phyloP scores from a whole-genome alignment of 2,329 filamentous ascomycete species.

The Colletotrichum destructivum region DNA sequence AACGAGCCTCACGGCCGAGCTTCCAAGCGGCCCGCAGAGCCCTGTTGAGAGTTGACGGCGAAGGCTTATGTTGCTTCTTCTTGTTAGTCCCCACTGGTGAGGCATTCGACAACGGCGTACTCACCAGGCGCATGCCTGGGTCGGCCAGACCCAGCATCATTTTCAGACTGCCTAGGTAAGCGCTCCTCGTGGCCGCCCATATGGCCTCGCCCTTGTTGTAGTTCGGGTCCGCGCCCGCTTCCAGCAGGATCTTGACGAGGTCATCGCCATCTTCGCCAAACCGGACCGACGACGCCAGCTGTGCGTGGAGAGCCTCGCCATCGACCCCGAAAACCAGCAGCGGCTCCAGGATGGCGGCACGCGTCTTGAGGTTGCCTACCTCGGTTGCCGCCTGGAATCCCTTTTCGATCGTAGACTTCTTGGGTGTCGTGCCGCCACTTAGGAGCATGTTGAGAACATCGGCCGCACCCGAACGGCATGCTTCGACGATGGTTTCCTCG shows the following conservation, averaged over 20 bases:
- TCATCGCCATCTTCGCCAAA: conserved; percentile 65
- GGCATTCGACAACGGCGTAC: conserved; percentile 34
- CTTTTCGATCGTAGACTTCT: conserved; percentile 60
- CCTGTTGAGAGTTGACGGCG: conserved; percentile 62
- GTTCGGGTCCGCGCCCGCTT: conserved; percentile 64
- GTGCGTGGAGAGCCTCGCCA: conserved; percentile 66
- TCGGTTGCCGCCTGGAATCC: conserved; percentile 71
- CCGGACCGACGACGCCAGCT: conserved; percentile 67
- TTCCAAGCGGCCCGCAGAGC: conserved; percentile 70
- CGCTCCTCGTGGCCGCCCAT: conserved; percentile 67
- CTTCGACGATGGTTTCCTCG: conserved; percentile 69
- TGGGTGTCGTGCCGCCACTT: conserved; percentile 55
- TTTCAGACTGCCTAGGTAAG: conserved; percentile 65
- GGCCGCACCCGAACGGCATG: conserved; percentile 65
- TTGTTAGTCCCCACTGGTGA: conserved; percentile 23
- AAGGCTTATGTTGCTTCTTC: conserved; percentile 59
- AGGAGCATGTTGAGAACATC: conserved; percentile 67
- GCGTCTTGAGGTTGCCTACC: conserved; percentile 63
- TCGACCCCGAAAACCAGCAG: conserved; percentile 65
- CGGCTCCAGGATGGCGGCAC: conserved; percentile 65
- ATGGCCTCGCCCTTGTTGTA: conserved; percentile 70
- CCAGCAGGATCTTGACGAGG: conserved; percentile 66
- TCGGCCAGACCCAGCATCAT: conserved; percentile 65
- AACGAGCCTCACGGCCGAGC: conserved; percentile 63
- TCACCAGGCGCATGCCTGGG: conserved; percentile 58